Conservation (phyloP, 305 asterid genomes). For the Solanum aculeatissimum region DNA sequence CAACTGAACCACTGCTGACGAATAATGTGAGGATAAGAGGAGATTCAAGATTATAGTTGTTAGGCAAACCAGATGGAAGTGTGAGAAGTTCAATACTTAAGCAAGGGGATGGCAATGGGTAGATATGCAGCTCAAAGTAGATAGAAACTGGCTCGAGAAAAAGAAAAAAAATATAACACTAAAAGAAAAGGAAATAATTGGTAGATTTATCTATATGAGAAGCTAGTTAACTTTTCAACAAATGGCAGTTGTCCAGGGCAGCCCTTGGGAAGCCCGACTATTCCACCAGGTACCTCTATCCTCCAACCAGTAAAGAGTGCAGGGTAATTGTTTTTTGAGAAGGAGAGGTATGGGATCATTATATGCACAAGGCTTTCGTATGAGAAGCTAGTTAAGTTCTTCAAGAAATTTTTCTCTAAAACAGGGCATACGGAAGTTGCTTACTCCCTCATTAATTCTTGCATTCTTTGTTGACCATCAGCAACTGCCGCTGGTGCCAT, state of each 20-base stretch:
- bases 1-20: neutral
- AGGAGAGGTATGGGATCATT: neutral
- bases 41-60: neutral
- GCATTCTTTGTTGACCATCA: slow-evolving; percentile 69
- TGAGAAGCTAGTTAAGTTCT: neutral
- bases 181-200: neutral
- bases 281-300: neutral
- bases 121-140: neutral
- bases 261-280: neutral
- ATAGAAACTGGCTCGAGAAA: neutral
- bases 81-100: neutral
- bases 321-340: neutral
- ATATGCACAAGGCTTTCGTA: neutral
- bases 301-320: neutral
- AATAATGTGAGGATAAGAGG: neutral
- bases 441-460: slow-evolving; percentile 59
- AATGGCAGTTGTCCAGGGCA: neutral
- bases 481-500: slow-evolving; percentile 64
- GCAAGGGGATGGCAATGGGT: neutral
- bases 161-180: neutral
- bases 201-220: neutral
- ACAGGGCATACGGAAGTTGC: slow-evolving; percentile 1
- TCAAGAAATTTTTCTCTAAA: neutral
- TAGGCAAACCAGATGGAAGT: neutral
- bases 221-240: neutral